Evolutionary conservation across 78 protist species (phyloP).

Genomic region (Emiliania huxleyi): DNA sequence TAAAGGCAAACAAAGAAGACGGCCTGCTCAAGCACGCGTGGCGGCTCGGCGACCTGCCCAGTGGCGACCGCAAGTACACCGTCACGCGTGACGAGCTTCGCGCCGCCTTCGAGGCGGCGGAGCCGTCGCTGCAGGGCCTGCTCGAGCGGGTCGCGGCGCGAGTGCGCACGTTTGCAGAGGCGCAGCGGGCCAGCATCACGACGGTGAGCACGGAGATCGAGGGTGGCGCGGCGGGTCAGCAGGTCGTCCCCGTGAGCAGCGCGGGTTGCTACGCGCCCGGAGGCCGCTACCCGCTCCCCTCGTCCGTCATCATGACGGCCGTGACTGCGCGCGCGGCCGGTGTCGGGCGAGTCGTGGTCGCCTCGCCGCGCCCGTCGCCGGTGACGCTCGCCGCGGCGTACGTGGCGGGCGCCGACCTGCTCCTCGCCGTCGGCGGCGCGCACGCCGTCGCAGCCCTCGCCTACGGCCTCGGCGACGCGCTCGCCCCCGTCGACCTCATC

Average conservation of each 20-base stretch:
- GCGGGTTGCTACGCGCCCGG: conserved; percentile 77
- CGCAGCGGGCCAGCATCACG: conserved; percentile 3
- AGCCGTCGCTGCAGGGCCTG: background rate
- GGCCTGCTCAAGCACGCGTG: conserved; percentile 26
- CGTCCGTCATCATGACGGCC: conserved; percentile 62
- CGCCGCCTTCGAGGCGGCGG: conserved; percentile 15
- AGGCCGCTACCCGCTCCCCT: conserved; percentile 70
- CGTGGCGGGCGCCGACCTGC: background rate
- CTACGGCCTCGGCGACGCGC: conserved; percentile 56
- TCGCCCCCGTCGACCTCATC: conserved; percentile 56
- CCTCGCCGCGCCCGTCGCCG: conserved; percentile 52
- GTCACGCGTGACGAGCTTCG: conserved; percentile 16
- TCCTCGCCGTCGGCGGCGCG: conserved; percentile 70
- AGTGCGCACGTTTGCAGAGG: conserved; percentile 41
- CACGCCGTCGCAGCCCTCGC: conserved; percentile 81
- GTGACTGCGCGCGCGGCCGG: conserved; percentile 63
- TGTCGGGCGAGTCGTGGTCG: conserved; percentile 52
- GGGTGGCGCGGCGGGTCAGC: conserved; percentile 64
- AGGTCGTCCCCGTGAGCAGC: conserved; percentile 31
- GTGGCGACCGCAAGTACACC: background rate
- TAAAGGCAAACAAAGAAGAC: background rate
- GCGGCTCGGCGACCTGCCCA: conserved; percentile 9
- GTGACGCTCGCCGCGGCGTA: conserved; percentile 51
- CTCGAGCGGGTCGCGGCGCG: conserved; percentile 21
- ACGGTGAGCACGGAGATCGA: conserved; percentile 18